Base-by-base conservation (phyloP, 305 asterid species). In the Fraxinus ornus region DNA sequence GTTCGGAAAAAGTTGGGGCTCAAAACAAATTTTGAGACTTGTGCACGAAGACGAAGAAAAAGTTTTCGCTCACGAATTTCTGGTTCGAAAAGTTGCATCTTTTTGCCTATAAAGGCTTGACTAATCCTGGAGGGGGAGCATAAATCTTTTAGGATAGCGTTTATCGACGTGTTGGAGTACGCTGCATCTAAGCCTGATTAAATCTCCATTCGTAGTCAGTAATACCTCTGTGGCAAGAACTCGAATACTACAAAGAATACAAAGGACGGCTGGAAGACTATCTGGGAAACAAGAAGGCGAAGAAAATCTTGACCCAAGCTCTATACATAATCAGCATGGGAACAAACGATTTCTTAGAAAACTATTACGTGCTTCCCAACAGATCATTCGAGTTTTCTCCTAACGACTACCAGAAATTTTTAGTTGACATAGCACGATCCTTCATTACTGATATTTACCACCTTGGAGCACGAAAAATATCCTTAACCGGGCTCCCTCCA, bases 271-370 rank as follows among this genome's bases (percentile, higher is more conserved):
- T 94, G 37, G 78, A 83, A 76, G 85, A 64, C 73, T 84, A 89
- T 70, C 86, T 88, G 44, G 97, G 97, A 8, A 79, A 75, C 37
- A 49, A 79, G 28, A 89, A 87, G 78, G 92, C 94, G 5, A 81
- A 86, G 9, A 80, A 84, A 47, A 77, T 87, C 72, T 28, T 90
- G 49, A 80, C 84, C 7, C 91, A 94, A 81, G 94, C 97, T 5
- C 82, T 94, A 1, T 88, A 93, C 83, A 24, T 94, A 44, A 86
- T 93, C 57, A 94, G 97, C 86, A 57, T 87, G 1, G 97, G 98
- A 77, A 94, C 97, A 24, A 94, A 93, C 32, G 97, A 93, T 81
- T 93, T 90, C 87, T 60, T 93, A 15, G 93, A 91, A 75, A 94
- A 94, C 68, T 94, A 93, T 79, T 94, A 86, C 37, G 4, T 82